phyloP scores from a whole-genome alignment of 73 alveolate species.

The Durusdinium trenchii region DNA sequence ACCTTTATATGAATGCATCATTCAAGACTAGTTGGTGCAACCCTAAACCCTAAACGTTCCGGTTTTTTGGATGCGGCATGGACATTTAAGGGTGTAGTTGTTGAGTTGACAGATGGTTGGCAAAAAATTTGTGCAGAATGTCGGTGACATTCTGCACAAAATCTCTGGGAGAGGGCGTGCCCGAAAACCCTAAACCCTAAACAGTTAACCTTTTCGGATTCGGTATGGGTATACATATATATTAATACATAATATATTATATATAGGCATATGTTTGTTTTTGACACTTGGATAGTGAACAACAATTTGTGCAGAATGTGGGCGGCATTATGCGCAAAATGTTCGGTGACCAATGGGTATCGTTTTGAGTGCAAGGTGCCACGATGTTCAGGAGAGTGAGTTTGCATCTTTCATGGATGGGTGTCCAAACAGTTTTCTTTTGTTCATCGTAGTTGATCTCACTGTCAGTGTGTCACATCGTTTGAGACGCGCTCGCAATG shows the following conservation, averaged over 20 bases:
- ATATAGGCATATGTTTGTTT: neutral
- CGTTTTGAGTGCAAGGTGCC: neutral
- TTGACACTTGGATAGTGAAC: neutral
- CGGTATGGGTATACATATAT: constrained; percentile 10
- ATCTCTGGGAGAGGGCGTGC: neutral
- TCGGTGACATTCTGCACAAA: neutral
- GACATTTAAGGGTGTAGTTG: neutral
- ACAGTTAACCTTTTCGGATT: neutral
- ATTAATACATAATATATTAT: too few species aligned
- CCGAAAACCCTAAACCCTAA: constrained; percentile 14
- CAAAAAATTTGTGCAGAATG: neutral
- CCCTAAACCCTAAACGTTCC: neutral
- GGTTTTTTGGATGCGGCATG: neutral
- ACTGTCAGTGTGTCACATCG: neutral
- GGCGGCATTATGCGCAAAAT: neutral
- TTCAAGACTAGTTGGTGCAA: neutral
- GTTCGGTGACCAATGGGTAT: neutral
- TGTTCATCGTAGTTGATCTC: neutral
- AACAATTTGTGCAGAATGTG: neutral
- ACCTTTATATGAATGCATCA: neutral
- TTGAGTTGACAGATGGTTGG: neutral
- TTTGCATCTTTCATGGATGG: too few species aligned
- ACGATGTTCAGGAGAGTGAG: too few species aligned
- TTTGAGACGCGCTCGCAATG: neutral
- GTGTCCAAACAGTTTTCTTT: too few species aligned